Percentiles rank a stretch among this genome's conserved stretches.
Conservation (phyloP, 2,329 filamentous ascomycete genomes). For the Penicillium sp. region DNA sequence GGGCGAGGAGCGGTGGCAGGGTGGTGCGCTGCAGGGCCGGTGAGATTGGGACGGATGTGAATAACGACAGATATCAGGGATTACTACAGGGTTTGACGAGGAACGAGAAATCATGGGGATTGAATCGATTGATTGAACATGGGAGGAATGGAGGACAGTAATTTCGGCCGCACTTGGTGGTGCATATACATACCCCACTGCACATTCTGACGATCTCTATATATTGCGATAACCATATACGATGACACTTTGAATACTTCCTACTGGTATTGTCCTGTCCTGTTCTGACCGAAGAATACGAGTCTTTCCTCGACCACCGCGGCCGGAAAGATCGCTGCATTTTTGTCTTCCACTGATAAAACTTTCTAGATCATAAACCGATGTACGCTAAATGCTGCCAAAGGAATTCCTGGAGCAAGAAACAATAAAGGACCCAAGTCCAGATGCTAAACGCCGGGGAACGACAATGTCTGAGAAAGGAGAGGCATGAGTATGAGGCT, state of each 20-base stretch:
- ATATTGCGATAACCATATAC: slow-evolving; percentile 3
- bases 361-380: neutral
- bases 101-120: neutral
- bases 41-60: slow-evolving; percentile 5
- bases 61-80: neutral
- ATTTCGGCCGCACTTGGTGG: slow-evolving; percentile 5
- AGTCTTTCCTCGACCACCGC: neutral
- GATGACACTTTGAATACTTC: neutral
- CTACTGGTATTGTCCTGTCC: neutral
- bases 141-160: neutral
- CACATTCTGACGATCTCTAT: slow-evolving; percentile 10
- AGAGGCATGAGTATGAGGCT: slow-evolving; percentile 22
- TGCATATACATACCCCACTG: slow-evolving; percentile 14
- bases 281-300: neutral
- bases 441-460: neutral
- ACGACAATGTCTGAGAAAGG: slow-evolving; percentile 12
- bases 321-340: neutral
- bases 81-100: neutral
- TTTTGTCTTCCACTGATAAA: neutral
- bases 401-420: neutral
- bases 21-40: slow-evolving; percentile 20
- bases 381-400: neutral
- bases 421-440: neutral
- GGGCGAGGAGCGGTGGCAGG: slow-evolving; percentile 49
- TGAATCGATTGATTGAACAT: neutral